These are phyloP conservation scores for Pyrus pyrifolia DNA, from an alignment of 306 rosid genomes.

Conservation along the genomic window DNA sequence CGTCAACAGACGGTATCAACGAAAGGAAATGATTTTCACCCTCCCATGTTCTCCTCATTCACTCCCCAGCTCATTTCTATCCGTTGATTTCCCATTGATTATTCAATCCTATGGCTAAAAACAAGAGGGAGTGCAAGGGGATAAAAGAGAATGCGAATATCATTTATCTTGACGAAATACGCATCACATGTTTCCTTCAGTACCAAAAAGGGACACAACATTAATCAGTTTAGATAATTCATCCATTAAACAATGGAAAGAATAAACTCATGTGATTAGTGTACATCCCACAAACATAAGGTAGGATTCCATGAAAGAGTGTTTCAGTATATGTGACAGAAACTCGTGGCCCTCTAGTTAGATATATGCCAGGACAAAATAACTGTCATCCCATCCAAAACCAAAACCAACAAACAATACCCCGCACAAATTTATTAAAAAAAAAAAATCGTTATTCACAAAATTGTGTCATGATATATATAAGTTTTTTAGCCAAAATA, in stretches of 20 bases:
- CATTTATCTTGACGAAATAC: neutral
- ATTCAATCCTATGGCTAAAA: too few species aligned
- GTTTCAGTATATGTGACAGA: neutral
- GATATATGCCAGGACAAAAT: neutral
- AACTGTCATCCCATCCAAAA: neutral
- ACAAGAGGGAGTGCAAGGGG: too few species aligned
- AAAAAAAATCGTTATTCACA: neutral
- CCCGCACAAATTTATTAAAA: neutral
- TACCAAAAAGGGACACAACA: neutral
- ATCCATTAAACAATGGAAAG: neutral
- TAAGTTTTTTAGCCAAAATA: too few species aligned
- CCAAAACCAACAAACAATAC: neutral
- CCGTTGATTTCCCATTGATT: too few species aligned
- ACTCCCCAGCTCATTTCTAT: too few species aligned
- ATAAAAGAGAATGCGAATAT: too few species aligned
- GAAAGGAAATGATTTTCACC: neutral
- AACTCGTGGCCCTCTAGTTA: neutral
- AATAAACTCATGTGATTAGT: constrained; percentile 7
- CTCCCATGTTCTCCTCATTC: too few species aligned
- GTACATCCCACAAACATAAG: constrained; percentile 1
- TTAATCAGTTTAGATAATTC: neutral
- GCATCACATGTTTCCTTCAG: neutral
- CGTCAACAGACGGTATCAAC: neutral
- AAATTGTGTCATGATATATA: neutral
- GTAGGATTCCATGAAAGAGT: neutral